A percentile compares a stretch with the other conserved stretches of the same genome.
Evolutionary conservation across 768 basidiomycete species (phyloP).

Genomic region (Suillus americanus): DNA sequence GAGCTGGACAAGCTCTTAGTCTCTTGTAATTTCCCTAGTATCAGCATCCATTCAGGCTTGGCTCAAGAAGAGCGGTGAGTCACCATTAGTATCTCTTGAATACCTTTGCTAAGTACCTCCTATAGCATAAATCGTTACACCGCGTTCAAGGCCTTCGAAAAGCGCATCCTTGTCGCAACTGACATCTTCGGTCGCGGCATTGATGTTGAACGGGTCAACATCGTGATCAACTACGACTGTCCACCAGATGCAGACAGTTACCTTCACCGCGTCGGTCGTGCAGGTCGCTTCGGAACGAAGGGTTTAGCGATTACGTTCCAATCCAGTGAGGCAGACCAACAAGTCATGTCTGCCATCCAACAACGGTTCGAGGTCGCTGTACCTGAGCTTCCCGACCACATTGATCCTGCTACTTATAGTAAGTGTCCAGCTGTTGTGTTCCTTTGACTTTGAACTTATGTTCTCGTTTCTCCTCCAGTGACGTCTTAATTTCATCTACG

Average conservation of each 20-base stretch:
- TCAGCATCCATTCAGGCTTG: constrained; percentile 93
- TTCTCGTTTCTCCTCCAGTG: constrained; percentile 29
- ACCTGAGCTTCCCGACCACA: constrained; percentile 89
- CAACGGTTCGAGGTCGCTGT: constrained; percentile 97
- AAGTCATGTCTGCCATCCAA: constrained; percentile 94
- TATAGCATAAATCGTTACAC: constrained; percentile 90
- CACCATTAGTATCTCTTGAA: background rate
- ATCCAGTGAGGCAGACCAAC: constrained; percentile 86
- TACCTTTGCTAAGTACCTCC: background rate
- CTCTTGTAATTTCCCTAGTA: constrained; percentile 98
- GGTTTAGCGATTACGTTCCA: constrained; percentile 98
- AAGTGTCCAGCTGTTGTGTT: constrained; percentile 33
- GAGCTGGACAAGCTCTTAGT: constrained; percentile 95
- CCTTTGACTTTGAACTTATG: background rate
- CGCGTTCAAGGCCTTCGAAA: constrained; percentile 99
- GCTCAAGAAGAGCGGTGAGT: constrained; percentile 94
- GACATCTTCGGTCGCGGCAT: constrained; percentile 99
- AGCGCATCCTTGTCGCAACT: constrained; percentile 97
- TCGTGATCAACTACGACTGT: constrained; percentile 98
- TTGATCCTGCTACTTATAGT: constrained; percentile 97
- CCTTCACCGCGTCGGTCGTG: constrained; percentile 97
- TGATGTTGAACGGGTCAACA: constrained; percentile 99
- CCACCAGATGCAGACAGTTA: constrained; percentile 98
- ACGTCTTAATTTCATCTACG: constrained; percentile 40
- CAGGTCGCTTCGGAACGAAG: constrained; percentile 99